Conservation (phyloP, 1,139 yeast species). For the Debaryomycetaceae sp. region DNA sequence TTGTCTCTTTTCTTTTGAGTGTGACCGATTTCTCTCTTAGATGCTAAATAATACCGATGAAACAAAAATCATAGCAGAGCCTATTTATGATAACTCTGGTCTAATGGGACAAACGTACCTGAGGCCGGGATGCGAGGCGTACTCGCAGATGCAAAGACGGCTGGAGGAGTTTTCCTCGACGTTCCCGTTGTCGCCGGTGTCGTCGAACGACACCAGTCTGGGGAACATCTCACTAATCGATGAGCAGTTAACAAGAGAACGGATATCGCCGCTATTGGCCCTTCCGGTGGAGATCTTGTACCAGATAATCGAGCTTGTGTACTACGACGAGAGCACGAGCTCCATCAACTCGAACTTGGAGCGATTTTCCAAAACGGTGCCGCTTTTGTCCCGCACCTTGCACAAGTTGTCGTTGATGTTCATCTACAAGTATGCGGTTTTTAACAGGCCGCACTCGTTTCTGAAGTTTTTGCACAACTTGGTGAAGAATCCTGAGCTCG, state of each 20-base stretch:
- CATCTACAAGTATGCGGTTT: conserved; percentile 64
- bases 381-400: conserved; percentile 34
- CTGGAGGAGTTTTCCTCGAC: conserved; percentile 12
- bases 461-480: conserved; percentile 66
- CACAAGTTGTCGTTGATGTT: conserved; percentile 34
- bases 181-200: conserved; percentile 34
- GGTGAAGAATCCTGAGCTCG: conserved; percentile 45
- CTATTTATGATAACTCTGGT: neutral
- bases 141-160: neutral
- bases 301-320: conserved; percentile 42
- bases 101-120: conserved; percentile 8
- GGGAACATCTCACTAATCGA: conserved; percentile 1
- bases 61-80: neutral
- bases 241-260: conserved; percentile 6
- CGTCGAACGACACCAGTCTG: conserved; percentile 26
- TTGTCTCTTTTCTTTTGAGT: neutral
- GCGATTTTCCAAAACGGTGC: conserved; percentile 38
- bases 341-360: conserved; percentile 44
- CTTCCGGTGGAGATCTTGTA: conserved; percentile 44
- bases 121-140: conserved; percentile 1
- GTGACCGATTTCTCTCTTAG: neutral
- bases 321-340: conserved; percentile 36
- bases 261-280: conserved; percentile 10
- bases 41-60: neutral
- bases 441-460: conserved; percentile 80